These are phyloP conservation scores for Eimeria nieschulzi DNA, from an alignment of 169 alveolate species.

Conservation along the genomic window DNA sequence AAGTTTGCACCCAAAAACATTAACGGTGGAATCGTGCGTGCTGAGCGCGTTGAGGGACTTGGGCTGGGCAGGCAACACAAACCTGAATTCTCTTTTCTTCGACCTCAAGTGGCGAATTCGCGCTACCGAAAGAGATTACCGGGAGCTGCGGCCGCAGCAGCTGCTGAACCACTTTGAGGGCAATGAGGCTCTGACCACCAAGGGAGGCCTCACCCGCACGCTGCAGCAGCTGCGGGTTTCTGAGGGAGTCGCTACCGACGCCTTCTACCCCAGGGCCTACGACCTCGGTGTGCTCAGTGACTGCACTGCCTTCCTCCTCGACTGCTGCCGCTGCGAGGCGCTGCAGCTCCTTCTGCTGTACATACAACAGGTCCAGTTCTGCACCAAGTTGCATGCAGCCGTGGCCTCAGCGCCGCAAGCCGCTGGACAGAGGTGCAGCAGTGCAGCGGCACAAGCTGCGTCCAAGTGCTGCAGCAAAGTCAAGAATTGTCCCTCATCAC, in stretches of 20 bases:
- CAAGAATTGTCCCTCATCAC: no score
- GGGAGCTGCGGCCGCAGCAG: constrained; percentile 46
- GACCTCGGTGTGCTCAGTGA: constrained; percentile 43
- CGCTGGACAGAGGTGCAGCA: neutral
- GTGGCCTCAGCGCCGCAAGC: neutral
- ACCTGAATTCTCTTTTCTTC: constrained; percentile 18
- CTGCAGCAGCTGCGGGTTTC: constrained; percentile 34
- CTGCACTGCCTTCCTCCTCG: constrained; percentile 59
- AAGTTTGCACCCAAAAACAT: neutral
- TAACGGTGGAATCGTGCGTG: constrained; percentile 16
- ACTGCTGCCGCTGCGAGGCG: constrained; percentile 62
- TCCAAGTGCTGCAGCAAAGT: no score
- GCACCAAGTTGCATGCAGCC: neutral
- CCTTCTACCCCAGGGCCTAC: constrained; percentile 61
- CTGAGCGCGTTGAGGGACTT: neutral
- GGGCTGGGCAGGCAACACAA: constrained; percentile 27
- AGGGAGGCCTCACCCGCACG: constrained; percentile 47
- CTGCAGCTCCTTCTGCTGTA: neutral
- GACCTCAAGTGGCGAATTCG: constrained; percentile 61
- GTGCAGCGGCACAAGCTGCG: neutral
- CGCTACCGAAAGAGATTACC: constrained; percentile 17
- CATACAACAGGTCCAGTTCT: no score
- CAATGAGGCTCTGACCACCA: constrained; percentile 44
- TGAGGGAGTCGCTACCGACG: constrained; percentile 17
- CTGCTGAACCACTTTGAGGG: constrained; percentile 61